phyloP scores from a whole-genome alignment of 805 yeast genomes.

The Yamadazyma olivae region DNA sequence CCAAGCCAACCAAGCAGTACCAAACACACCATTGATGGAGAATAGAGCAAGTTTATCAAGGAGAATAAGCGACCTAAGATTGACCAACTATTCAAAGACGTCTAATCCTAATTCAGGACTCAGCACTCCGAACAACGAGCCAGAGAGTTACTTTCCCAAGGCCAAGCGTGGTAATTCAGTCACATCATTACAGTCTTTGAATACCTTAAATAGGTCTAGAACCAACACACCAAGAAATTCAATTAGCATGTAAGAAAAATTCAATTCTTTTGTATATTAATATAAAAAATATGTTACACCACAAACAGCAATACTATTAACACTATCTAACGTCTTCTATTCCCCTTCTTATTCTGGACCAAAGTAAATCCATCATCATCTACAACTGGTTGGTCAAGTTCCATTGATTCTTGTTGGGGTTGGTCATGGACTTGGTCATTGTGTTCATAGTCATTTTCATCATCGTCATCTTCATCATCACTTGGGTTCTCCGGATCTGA shows the following conservation, averaged over 20 bases:
- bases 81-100: constrained; percentile 23
- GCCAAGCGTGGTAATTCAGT: constrained; percentile 31
- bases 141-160: constrained; percentile 19
- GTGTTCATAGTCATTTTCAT: constrained; percentile 24
- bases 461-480: constrained; percentile 48
- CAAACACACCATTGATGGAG: too few species aligned
- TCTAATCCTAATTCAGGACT: constrained; percentile 20
- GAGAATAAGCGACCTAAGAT: constrained; percentile 44
- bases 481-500: constrained; percentile 66
- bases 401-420: constrained; percentile 26
- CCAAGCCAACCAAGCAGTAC: too few species aligned
- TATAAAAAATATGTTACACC: too few species aligned
- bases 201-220: constrained; percentile 35
- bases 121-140: constrained; percentile 30
- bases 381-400: constrained; percentile 57
- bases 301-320: too few species aligned
- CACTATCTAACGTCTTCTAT: constrained; percentile 17
- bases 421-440: constrained; percentile 18
- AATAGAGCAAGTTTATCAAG: constrained; percentile 43
- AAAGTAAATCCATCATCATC: constrained; percentile 96
- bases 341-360: constrained; percentile 66
- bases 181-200: constrained; percentile 37
- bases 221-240: constrained; percentile 34
- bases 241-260: constrained; percentile 19
- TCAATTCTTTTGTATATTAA: neutral